These are phyloP conservation scores for Camellia sinensis DNA, from an alignment of 148 eudicot species.

Conservation along the genomic window DNA sequence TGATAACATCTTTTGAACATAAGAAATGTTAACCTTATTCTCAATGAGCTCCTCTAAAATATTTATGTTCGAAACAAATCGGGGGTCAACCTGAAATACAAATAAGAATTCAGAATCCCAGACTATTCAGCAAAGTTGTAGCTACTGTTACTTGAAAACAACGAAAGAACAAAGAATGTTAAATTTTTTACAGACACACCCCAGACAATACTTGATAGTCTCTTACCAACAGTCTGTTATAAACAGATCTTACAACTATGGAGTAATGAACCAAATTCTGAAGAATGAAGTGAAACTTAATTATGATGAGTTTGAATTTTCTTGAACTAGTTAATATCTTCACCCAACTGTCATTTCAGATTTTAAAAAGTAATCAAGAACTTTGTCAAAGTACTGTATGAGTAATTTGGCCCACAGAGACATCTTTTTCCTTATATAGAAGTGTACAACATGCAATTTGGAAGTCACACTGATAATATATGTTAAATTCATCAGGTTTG, in stretches of 20 bases:
- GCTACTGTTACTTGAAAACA: not conserved
- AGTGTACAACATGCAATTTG: not conserved
- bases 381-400: not conserved
- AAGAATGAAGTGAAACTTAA: not conserved
- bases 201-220: not conserved
- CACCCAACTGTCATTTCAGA: slow-evolving; percentile 6
- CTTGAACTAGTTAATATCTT: not conserved
- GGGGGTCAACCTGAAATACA: slow-evolving; percentile 80
- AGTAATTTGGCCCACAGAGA: not conserved
- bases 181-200: not conserved
- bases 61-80: slow-evolving; percentile 86
- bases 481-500: not conserved
- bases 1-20: not conserved
- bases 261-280: not conserved
- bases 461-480: not conserved
- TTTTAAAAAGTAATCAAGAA: not conserved
- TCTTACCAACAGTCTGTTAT: not conserved
- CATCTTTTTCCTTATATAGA: not conserved
- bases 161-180: not conserved
- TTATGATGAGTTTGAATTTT: not conserved
- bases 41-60: slow-evolving; percentile 88
- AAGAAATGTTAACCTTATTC: slow-evolving; percentile 56
- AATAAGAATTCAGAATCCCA: slow-evolving; percentile 12
- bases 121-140: slow-evolving; percentile 3
- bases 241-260: slow-evolving; percentile 2